Evolutionary conservation across 2,329 filamentous ascomycete species (phyloP).

Genomic region (Rhinocladiella similis): DNA sequence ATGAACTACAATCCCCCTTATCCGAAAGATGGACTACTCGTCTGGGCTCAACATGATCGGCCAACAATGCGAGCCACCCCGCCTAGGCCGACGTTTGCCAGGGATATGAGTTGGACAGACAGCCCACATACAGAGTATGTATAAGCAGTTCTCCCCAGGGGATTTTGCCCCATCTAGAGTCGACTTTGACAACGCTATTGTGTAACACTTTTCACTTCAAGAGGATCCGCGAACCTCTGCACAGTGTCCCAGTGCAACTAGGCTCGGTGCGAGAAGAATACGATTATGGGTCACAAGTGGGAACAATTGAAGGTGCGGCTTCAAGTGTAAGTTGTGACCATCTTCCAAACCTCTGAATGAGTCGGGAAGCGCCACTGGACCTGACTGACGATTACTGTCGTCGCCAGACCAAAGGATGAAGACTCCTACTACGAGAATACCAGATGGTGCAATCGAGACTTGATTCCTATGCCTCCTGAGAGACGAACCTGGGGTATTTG

Average conservation of each 20-base stretch:
- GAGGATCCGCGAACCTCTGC: too few species aligned
- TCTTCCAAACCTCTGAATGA: too few species aligned
- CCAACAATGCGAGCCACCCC: slow-evolving; percentile 9
- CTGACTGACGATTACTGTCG: background rate
- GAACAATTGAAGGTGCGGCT: slow-evolving; percentile 13
- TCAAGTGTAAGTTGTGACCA: slow-evolving; percentile 12
- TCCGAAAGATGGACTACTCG: too few species aligned
- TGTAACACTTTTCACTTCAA: slow-evolving; percentile 1
- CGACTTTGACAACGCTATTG: slow-evolving; percentile 3
- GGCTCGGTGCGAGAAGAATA: background rate
- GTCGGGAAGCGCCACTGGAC: background rate
- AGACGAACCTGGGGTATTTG: slow-evolving; percentile 33
- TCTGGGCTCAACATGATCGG: slow-evolving; percentile 4
- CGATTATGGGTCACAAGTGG: slow-evolving; percentile 16
- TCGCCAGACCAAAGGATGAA: slow-evolving; percentile 27
- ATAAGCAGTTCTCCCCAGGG: slow-evolving; percentile 12
- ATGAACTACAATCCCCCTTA: too few species aligned
- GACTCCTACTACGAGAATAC: slow-evolving; percentile 30
- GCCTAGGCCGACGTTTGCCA: background rate
- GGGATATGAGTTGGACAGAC: background rate
- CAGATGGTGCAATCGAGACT: slow-evolving; percentile 33
- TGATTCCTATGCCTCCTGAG: slow-evolving; percentile 33
- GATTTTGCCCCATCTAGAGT: slow-evolving; percentile 10
- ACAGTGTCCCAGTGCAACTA: too few species aligned
- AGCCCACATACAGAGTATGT: slow-evolving; percentile 2